A percentile compares a stretch with the other conserved stretches of the same genome.
Evolutionary conservation across 352 stramenopile species (phyloP).

Genomic region (Globisporangium mamillatum): DNA sequence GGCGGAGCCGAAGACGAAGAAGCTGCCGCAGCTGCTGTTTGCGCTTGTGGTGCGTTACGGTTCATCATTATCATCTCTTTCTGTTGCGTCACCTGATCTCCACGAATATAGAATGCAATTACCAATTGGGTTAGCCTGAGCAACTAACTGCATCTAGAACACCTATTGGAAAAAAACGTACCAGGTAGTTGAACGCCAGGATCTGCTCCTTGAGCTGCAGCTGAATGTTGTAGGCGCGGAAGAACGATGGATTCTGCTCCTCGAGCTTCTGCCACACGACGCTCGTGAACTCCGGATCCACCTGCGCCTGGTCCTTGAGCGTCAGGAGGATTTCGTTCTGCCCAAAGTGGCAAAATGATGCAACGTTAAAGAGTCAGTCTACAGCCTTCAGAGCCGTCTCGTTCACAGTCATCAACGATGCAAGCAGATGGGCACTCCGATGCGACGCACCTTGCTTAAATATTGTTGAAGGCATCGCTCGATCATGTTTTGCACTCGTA

Average conservation of each 20-base stretch:
- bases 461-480: constrained; percentile 90
- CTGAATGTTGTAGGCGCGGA: constrained; percentile 80
- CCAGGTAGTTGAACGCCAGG: constrained; percentile 90
- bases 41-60: constrained; percentile 9
- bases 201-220: constrained; percentile 90
- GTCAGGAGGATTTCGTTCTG: constrained; percentile 64
- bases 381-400: not conserved
- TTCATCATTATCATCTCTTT: constrained; percentile 66
- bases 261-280: constrained; percentile 92
- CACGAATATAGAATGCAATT: no score
- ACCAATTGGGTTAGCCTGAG: no score
- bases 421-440: not conserved
- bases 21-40: not conserved
- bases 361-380: not conserved
- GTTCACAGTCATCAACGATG: no score
- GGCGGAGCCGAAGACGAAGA: constrained; percentile 22
- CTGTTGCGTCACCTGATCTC: constrained; percentile 56
- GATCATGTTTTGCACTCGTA: constrained; percentile 88
- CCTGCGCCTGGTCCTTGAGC: constrained; percentile 67
- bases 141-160: no score
- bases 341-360: not conserved
- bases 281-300: constrained; percentile 81
- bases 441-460: constrained; percentile 71
- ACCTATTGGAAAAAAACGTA: constrained; percentile 21
- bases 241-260: constrained; percentile 90